Evolutionary conservation across 148 eudicot species (phyloP).

Genomic region (Heliosperma pusillum): DNA sequence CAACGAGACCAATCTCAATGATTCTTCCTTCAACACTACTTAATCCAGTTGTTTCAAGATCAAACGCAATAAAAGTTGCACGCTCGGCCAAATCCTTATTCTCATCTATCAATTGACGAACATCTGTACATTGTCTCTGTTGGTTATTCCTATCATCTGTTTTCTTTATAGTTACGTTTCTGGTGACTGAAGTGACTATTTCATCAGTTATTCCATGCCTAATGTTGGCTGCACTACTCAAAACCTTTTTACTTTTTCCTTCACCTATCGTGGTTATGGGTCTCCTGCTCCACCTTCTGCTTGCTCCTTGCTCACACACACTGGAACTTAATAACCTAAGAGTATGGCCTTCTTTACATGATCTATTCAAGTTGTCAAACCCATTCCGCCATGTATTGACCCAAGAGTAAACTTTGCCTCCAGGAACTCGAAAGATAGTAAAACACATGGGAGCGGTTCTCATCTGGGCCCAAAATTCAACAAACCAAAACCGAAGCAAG

Average conservation of each 20-base stretch:
- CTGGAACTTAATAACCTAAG: slow-evolving; percentile 42
- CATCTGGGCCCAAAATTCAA: slow-evolving; percentile 36
- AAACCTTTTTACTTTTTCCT: slow-evolving; percentile 34
- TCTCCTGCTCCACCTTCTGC: slow-evolving; percentile 56
- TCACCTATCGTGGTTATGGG: slow-evolving; percentile 41
- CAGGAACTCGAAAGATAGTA: slow-evolving; percentile 58
- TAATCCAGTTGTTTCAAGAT: slow-evolving; percentile 85
- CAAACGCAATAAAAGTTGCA: slow-evolving; percentile 59
- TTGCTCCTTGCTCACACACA: slow-evolving; percentile 39
- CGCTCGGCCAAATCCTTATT: slow-evolving; percentile 45
- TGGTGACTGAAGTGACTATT: slow-evolving; percentile 22
- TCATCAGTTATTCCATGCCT: slow-evolving; percentile 41
- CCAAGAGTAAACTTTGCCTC: slow-evolving; percentile 47
- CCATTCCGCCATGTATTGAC: slow-evolving; percentile 55
- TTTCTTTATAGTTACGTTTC: slow-evolving; percentile 31
- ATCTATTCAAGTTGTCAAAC: slow-evolving; percentile 30
- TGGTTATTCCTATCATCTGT: slow-evolving; percentile 30
- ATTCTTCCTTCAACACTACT: slow-evolving; percentile 50
- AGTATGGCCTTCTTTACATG: slow-evolving; percentile 25
- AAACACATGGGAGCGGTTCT: slow-evolving; percentile 65
- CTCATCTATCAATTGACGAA: slow-evolving; percentile 40
- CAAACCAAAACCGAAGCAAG: slow-evolving; percentile 23
- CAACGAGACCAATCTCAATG: slow-evolving; percentile 79
- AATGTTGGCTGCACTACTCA: slow-evolving; percentile 40
- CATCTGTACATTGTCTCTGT: slow-evolving; percentile 38